These are phyloP conservation scores for Cyclocybe cylindracea DNA, from an alignment of 768 basidiomycete species.

Conservation along the genomic window DNA sequence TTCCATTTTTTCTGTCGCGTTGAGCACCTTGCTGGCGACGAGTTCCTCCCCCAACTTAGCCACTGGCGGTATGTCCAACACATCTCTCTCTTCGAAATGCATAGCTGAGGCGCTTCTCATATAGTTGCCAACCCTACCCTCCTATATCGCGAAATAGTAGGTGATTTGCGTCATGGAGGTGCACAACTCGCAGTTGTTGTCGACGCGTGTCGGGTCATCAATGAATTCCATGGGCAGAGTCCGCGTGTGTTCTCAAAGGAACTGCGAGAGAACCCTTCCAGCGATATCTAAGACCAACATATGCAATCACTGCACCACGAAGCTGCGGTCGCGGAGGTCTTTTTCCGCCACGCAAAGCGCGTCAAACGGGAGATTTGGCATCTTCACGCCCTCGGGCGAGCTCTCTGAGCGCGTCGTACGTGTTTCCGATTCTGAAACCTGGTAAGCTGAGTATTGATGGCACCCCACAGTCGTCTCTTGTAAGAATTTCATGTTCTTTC, in stretches of 20 bases:
- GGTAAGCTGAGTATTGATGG: no score
- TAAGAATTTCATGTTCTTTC: no score
- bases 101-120: not conserved
- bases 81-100: not conserved
- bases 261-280: slow-evolving; percentile 6
- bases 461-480: no score
- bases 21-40: no score
- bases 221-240: not conserved
- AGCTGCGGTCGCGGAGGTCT: slow-evolving; percentile 1
- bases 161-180: slow-evolving; percentile 10
- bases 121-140: no score
- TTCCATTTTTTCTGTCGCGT: not conserved
- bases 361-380: no score
- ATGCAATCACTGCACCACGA: slow-evolving; percentile 9
- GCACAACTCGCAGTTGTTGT: not conserved
- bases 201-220: not conserved
- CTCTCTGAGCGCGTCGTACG: no score
- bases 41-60: no score
- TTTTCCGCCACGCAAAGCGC: not conserved
- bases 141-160: no score
- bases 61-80: no score
- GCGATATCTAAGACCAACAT: slow-evolving; percentile 8
- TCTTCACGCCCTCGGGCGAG: no score
- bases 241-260: slow-evolving; percentile 8
- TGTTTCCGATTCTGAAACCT: no score